phyloP scores from a whole-genome alignment of 2,329 filamentous ascomycete genomes.

The Emmonsiellopsis sp. region DNA sequence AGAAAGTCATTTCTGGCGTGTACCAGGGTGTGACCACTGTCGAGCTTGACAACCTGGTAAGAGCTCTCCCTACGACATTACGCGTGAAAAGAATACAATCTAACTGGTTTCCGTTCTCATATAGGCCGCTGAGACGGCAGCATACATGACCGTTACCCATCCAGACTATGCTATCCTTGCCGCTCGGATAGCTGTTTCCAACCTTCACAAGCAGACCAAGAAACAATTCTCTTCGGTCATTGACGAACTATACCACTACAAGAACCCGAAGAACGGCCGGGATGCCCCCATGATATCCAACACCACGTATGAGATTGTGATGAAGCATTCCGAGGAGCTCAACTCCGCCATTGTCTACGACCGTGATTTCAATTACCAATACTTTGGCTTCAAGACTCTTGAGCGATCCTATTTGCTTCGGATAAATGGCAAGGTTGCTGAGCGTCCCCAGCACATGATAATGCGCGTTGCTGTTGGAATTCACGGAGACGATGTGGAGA shows the following conservation, averaged over 20 bases:
- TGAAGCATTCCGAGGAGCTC: conserved; percentile 92
- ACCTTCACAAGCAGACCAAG: conserved; percentile 99
- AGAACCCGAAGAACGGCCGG: conserved; percentile 84
- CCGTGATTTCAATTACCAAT: conserved; percentile 99
- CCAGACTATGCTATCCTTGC: conserved; percentile 98
- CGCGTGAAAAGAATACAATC: not conserved
- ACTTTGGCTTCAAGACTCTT: conserved; percentile 98
- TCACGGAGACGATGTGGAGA: conserved; percentile 89
- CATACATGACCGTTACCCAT: conserved; percentile 99
- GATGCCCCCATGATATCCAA: conserved; percentile 90
- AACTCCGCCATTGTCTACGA: conserved; percentile 99
- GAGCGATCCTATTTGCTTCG: conserved; percentile 96
- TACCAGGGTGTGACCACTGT: conserved; percentile 96
- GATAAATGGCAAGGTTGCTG: conserved; percentile 89
- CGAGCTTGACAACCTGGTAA: conserved; percentile 91
- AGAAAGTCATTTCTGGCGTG: conserved; percentile 98
- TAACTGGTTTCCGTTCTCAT: conserved; percentile 2
- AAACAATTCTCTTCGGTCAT: conserved; percentile 98
- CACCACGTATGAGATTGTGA: conserved; percentile 81
- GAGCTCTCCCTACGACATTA: conserved; percentile 25
- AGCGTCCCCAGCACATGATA: conserved; percentile 98
- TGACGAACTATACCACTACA: conserved; percentile 85
- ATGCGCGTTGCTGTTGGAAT: conserved; percentile 98
- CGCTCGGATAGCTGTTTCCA: conserved; percentile 95
- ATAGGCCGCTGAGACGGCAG: conserved; percentile 94